These are phyloP conservation scores for Coemansia sp. DNA, from an alignment of 192 early-diverging fungal genomes.

Conservation along the genomic window DNA sequence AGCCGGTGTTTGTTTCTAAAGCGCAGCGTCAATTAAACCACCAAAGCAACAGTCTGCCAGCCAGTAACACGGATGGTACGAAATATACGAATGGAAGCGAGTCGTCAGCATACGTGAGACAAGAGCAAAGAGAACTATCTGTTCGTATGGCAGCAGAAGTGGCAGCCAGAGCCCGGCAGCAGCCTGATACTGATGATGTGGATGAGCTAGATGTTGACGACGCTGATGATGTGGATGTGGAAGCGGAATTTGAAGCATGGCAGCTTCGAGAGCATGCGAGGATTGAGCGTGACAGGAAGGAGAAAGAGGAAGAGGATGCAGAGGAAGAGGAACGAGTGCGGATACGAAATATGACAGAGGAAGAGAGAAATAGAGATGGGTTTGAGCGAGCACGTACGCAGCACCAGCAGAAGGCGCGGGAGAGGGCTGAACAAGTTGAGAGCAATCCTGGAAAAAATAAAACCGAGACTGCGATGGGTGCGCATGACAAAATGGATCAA, in stretches of 20 bases:
- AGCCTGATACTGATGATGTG: conserved; percentile 46
- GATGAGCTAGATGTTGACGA: conserved; percentile 73
- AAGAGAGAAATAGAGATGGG: conserved; percentile 73
- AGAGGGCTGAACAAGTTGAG: conserved; percentile 60
- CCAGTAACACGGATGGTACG: conserved; percentile 17
- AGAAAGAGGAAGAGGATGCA: conserved; percentile 65
- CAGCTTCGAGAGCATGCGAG: conserved; percentile 84
- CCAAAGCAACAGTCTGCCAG: background rate
- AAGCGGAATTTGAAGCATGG: conserved; percentile 90
- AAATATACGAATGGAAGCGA: conserved; percentile 63
- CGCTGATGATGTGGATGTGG: conserved; percentile 85
- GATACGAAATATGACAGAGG: conserved; percentile 79
- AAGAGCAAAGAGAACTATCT: conserved; percentile 53
- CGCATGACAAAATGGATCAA: conserved; percentile 11
- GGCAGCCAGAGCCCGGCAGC: conserved; percentile 31
- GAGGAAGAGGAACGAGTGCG: conserved; percentile 81
- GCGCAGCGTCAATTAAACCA: conserved; percentile 40
- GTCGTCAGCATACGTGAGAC: conserved; percentile 43
- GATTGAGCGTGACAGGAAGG: conserved; percentile 85
- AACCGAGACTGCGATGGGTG: background rate
- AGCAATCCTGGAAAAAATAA: conserved; percentile 2
- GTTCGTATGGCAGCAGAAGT: conserved; percentile 37
- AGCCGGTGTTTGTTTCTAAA: conserved; percentile 94
- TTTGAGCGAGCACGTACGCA: conserved; percentile 61
- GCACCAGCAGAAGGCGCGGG: conserved; percentile 60